Conservation (phyloP, 352 stramenopile genomes). For the Poterioochromonas sp. region DNA sequence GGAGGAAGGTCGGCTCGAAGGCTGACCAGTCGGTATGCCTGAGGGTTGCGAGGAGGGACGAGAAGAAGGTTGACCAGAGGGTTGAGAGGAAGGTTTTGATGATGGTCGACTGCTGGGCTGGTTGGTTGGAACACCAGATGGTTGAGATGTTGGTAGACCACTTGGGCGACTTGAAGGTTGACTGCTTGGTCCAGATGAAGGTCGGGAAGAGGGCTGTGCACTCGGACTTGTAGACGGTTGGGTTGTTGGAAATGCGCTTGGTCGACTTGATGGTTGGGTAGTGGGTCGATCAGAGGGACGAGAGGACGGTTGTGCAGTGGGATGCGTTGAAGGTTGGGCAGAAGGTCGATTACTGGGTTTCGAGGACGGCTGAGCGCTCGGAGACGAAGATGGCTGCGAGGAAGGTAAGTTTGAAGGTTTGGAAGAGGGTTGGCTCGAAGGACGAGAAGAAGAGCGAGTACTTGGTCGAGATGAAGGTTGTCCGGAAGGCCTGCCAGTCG, state of each 20-base stretch:
- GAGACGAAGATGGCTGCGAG: background rate
- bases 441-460: background rate
- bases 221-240: background rate
- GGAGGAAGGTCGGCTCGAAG: background rate
- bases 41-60: background rate
- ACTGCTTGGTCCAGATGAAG: background rate
- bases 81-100: background rate
- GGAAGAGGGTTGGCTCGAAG: background rate
- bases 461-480: background rate
- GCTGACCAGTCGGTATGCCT: background rate
- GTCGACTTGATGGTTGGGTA: background rate
- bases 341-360: background rate
- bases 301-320: background rate
- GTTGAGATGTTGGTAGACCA: background rate
- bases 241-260: background rate
- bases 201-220: background rate
- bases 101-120: background rate
- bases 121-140: background rate
- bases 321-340: background rate
- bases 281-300: background rate
- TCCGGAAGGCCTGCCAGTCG: background rate
- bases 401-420: background rate
- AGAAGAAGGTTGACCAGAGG: constrained; percentile 17
- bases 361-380: background rate
- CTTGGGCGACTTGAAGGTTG: background rate